Base-by-base conservation (phyloP, 805 yeast genomes). In the Hanseniaspora clermontiae region DNA sequence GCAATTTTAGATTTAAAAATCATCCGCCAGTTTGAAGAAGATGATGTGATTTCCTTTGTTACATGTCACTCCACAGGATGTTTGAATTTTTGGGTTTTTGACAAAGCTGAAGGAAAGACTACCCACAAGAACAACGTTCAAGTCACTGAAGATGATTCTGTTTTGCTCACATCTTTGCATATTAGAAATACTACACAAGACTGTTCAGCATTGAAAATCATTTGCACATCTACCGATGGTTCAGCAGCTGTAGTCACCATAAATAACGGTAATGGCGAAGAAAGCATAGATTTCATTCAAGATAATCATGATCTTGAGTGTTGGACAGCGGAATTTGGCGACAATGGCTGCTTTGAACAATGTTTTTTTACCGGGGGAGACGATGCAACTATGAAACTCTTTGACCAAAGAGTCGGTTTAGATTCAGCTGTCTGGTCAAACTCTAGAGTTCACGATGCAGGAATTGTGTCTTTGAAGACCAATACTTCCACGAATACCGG, bases 321-420 rank as follows among this genome's bases (percentile, higher is more conserved):
- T 59, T 90, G 97, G 97, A 86, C 85, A 5, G 86, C 87, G 6
- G 79, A 79, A 1, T 86, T 82, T 70, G 89, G 87, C 9, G 75
- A 74, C 47, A 60, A 71, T 27, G 78, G 78, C 8, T 77, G 77
- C 3, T 65, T 83, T 43, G 65, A 72, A 15, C 70, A 80, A 57
- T 80, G 87, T 0, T 72, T 88, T 0, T 84, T 83, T 61, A 80
- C 89, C 3, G 98, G 97, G 5, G 97, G 97, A 15, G 98, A 91
- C 66, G 97, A 93, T 69, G 77, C 84, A 7, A 70, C 74, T 15
- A 70, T 91, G 14, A 79, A 82, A 34, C 90, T 90, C 0, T 88
- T 83, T 65, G 97, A 90, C 67, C 53, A 76, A 10, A 70, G 84
- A 59, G 59, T 68, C 60, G 63, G 72, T 63, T 62, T 63, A 2